Conservation (phyloP, 371 early-diverging fungal genomes). For the Entomophthora muscae region DNA sequence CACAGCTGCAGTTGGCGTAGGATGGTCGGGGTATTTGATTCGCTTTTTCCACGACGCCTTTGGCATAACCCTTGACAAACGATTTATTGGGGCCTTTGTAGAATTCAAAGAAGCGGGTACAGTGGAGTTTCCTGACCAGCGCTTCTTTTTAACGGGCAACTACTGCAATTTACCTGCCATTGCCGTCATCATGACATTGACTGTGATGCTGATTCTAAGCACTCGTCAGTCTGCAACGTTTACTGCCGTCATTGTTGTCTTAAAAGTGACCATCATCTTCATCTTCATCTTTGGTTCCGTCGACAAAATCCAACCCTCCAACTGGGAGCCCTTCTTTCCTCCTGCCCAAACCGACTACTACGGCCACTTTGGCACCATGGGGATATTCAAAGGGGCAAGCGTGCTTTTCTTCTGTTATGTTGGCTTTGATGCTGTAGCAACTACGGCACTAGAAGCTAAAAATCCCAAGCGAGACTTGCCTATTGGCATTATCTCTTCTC, state of each 20-base stretch:
- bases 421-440: conserved; percentile 80
- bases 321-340: conserved; percentile 70
- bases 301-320: conserved; percentile 38
- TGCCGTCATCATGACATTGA: conserved; percentile 35
- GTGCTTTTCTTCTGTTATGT: conserved; percentile 78
- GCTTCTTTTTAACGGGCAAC: conserved; percentile 22
- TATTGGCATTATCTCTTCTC: conserved; percentile 63
- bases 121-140: conserved; percentile 21
- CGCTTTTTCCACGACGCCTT: conserved; percentile 42
- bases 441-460: conserved; percentile 68
- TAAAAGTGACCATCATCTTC: conserved; percentile 54
- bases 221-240: conserved; percentile 50
- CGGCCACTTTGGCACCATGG: conserved; percentile 38
- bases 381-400: conserved; percentile 53
- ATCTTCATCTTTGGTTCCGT: conserved; percentile 55
- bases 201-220: conserved; percentile 38
- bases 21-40: conserved; percentile 62
- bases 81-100: conserved; percentile 41
- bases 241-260: conserved; percentile 42
- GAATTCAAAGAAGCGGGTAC: conserved; percentile 25
- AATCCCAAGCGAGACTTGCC: conserved; percentile 72
- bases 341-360: conserved; percentile 18
- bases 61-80: conserved; percentile 18
- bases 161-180: conserved; percentile 61
- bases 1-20: conserved; percentile 47